Base-by-base conservation (phyloP, 495 filamentous ascomycete species). In the Trichoderma virens region DNA sequence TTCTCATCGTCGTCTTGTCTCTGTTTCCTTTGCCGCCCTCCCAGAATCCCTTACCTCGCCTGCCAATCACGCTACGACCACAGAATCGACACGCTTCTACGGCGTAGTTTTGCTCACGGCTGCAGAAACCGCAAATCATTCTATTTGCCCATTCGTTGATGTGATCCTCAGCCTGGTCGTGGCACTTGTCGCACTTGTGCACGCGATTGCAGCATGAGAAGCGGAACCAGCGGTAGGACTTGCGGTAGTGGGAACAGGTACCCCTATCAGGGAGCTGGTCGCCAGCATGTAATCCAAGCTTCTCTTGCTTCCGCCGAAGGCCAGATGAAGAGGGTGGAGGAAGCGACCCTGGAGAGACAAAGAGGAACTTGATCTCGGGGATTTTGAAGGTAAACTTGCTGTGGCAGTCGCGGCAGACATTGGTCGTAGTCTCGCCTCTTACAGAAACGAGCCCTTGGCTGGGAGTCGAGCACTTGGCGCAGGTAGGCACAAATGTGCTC, bases 1-100 rank as follows among this genome's bases (percentile, higher is more conserved):
- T 79, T 65, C 87, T 88, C 90, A 92, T 91, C 65, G 81, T 71
- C 23, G 71, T 73, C 71, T 80, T 84, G 72, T 90, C 87, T 61
- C 90, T 75, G n/a, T 88, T 93, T 11, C 91, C 91, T 72, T 90
- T 92, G 2, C 92, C 92, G 18, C 92, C 92, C 76, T 97, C 92
- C 92, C 92, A 96, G 72, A 90, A 97, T 8, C 91, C 92, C 64
- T 78, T 85, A 0, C 89, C 88, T 35, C 69, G 66, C 60, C 72
- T 71, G 5, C 90, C 86, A n/a, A 91, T 79, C 1, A 96, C 81
- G 25, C 77, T 80, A n/a, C 86, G 76, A 66, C 85, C 88, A 71
- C 92, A 97, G 60, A 92, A 84, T 0, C 78, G 82, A 68, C 92
- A 97, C 60, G 88, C 88, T 69, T 95, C 90, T 0, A 88, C 87